These are phyloP conservation scores for Chrysanthemum lavandulifolium DNA, from an alignment of 129 eudicot genomes.

Conservation along the genomic window DNA sequence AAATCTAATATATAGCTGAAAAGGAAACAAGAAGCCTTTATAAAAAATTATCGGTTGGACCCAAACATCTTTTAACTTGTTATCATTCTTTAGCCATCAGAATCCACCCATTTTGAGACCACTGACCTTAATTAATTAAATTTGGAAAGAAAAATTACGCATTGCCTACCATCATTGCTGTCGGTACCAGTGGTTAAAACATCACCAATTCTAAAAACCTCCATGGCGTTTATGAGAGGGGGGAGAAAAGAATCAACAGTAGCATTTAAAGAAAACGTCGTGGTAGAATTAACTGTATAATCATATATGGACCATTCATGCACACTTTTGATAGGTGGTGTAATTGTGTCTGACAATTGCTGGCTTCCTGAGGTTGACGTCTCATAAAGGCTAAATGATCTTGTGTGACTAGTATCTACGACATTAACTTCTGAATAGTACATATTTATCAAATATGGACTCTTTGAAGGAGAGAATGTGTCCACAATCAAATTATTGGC, in stretches of 20 bases:
- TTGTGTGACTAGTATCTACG: constrained; percentile 23
- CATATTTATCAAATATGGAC: constrained; percentile 13
- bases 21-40: no score
- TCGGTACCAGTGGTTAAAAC: constrained; percentile 33
- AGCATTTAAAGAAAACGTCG: constrained; percentile 26
- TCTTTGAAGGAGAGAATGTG: neutral
- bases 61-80: no score
- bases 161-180: constrained; percentile 33
- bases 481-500: constrained; percentile 10
- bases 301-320: neutral
- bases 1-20: no score
- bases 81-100: no score
- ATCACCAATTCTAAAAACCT: constrained; percentile 26
- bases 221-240: constrained; percentile 37
- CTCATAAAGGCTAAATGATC: constrained; percentile 31
- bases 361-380: neutral
- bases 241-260: constrained; percentile 29
- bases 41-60: neutral
- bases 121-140: no score
- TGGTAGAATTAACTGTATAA: constrained; percentile 12
- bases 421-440: constrained; percentile 36
- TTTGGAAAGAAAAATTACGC: no score
- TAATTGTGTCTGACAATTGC: constrained; percentile 11
- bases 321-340: constrained; percentile 21
- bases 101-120: no score